phyloP scores from a whole-genome alignment of 768 basidiomycete genomes.

The Macrolepiota dolichaula region DNA sequence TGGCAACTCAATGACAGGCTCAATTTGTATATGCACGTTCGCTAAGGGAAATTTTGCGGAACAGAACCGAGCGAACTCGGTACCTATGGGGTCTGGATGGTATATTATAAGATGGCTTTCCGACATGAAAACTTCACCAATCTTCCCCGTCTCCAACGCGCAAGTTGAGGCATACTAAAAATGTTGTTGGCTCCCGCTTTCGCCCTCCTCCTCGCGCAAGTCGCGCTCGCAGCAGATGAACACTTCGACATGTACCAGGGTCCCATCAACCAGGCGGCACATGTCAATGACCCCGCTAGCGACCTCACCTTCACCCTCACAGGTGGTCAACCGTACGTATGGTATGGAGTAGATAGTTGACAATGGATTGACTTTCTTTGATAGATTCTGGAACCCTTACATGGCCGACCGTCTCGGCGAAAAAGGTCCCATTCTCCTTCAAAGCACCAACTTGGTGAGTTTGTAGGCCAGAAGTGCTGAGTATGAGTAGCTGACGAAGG shows the following conservation, averaged over 20 bases:
- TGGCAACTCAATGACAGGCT: background rate
- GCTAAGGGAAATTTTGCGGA: background rate
- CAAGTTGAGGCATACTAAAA: background rate
- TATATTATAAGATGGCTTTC: background rate
- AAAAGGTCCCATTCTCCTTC: constrained; percentile 13
- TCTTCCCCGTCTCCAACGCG: background rate
- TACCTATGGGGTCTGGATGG: background rate
- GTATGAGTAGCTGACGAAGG: background rate
- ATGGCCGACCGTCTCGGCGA: constrained; percentile 13
- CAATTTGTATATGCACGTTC: background rate
- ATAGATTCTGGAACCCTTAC: constrained; percentile 13
- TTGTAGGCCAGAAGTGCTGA: too few species aligned
- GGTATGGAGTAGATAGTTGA: background rate
- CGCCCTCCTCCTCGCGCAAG: constrained; percentile 4
- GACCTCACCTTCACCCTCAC: constrained; percentile 13
- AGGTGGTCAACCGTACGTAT: constrained; percentile 14
- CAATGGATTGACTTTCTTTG: background rate
- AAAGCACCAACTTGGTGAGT: constrained; percentile 14
- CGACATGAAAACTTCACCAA: background rate
- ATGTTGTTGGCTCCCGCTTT: constrained; percentile 7
- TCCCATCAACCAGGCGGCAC: background rate
- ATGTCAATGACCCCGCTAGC: constrained; percentile 6
- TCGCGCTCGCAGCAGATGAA: background rate
- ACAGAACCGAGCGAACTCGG: background rate
- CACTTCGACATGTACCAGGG: constrained; percentile 3